A percentile compares a stretch with the other conserved stretches of the same genome.
phyloP scores from a whole-genome alignment of 768 basidiomycete species.

The Pilatotrama ljubarskyi region DNA sequence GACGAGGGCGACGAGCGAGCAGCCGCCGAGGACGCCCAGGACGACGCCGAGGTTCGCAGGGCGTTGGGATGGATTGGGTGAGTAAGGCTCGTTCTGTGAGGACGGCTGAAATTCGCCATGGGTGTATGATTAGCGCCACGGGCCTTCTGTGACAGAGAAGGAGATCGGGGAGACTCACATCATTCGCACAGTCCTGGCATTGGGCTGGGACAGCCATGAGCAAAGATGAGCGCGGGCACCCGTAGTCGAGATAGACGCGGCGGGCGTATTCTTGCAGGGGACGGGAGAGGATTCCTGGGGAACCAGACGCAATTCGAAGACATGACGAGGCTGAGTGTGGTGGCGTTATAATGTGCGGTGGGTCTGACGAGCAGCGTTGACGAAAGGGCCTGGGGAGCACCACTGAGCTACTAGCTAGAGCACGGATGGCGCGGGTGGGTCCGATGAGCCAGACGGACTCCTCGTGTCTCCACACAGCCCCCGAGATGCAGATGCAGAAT shows the following conservation, averaged over 20 bases:
- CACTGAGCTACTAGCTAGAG: background rate
- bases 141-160: conserved; percentile 12
- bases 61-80: background rate
- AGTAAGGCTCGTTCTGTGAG: background rate
- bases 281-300: background rate
- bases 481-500: background rate
- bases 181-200: conserved; percentile 13
- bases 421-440: too few species aligned
- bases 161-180: conserved; percentile 17
- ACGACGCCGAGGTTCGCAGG: conserved; percentile 22
- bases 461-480: conserved; percentile 13
- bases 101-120: conserved; percentile 3
- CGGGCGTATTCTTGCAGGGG: background rate
- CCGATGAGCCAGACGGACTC: background rate
- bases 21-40: conserved; percentile 24
- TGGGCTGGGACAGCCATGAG: conserved; percentile 13
- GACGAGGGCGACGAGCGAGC: conserved; percentile 20
- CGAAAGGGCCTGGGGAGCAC: background rate
- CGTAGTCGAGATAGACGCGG: background rate
- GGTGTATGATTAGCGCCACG: conserved; percentile 10
- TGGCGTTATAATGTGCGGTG: background rate
- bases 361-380: too few species aligned
- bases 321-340: background rate
- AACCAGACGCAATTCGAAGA: background rate
- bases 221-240: background rate